phyloP scores from a whole-genome alignment of 108 stramenopile species.

The Cyclotella baltica region DNA sequence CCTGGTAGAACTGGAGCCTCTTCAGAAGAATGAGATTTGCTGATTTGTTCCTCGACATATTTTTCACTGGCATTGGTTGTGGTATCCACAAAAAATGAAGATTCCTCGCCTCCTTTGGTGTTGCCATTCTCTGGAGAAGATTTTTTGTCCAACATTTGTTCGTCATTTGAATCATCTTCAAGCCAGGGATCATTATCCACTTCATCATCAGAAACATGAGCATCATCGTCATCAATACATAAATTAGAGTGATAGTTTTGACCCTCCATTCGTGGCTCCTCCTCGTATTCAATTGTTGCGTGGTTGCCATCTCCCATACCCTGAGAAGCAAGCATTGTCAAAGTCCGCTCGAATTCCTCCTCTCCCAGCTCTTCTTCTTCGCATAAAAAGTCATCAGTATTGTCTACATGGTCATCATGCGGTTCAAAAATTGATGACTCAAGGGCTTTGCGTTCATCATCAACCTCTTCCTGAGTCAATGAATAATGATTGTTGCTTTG shows the following conservation, averaged over 20 bases:
- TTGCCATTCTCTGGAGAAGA: not conserved
- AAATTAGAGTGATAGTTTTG: constrained; percentile 38
- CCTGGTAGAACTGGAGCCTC: not conserved
- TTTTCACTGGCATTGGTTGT: not conserved
- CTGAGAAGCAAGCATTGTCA: constrained; percentile 66
- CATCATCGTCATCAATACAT: constrained; percentile 47
- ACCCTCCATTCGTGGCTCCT: constrained; percentile 20
- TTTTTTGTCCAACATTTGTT: not conserved
- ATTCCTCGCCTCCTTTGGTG: not conserved
- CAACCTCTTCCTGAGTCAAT: constrained; percentile 56
- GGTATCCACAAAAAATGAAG: not conserved
- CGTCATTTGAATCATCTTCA: constrained; percentile 12
- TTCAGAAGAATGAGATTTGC: not conserved
- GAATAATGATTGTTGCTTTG: constrained; percentile 32
- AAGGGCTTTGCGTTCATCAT: constrained; percentile 41
- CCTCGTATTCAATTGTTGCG: not conserved
- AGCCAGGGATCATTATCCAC: not conserved
- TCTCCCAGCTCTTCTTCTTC: constrained; percentile 63
- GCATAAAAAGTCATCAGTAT: constrained; percentile 40
- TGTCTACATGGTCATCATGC: constrained; percentile 42
- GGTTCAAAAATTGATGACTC: constrained; percentile 67
- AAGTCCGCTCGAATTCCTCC: constrained; percentile 49
- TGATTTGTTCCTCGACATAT: not conserved
- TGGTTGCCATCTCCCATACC: not conserved
- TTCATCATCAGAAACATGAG: constrained; percentile 35